These are phyloP conservation scores for Nakaseomyces bracarensis DNA, from an alignment of 1,139 yeast species.

Conservation along the genomic window DNA sequence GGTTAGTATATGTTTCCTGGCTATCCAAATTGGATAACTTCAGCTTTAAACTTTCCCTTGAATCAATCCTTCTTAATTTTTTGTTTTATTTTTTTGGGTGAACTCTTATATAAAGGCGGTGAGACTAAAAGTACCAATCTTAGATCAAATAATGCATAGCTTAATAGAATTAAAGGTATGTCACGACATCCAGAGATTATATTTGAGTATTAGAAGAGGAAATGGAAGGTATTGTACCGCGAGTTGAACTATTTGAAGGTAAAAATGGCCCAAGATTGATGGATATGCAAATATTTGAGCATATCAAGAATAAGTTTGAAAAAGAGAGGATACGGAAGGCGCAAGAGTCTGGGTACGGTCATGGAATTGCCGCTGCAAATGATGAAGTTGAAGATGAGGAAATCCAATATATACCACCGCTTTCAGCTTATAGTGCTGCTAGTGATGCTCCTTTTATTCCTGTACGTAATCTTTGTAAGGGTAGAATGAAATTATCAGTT, in stretches of 20 bases:
- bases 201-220: no score
- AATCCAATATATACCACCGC: slow-evolving; percentile 13
- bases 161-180: no score
- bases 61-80: no score
- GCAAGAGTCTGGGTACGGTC: neutral
- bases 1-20: no score
- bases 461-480: slow-evolving; percentile 1
- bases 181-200: no score
- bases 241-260: neutral
- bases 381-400: neutral
- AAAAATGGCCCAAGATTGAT: neutral
- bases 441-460: slow-evolving; percentile 15
- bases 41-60: no score
- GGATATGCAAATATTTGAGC: neutral
- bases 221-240: slow-evolving; percentile 3
- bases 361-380: neutral
- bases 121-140: no score
- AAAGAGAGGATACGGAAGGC: neutral
- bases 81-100: no score
- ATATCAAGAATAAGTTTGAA: neutral
- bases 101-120: no score
- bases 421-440: slow-evolving; percentile 15
- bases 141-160: neutral
- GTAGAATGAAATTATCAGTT: slow-evolving; percentile 11
- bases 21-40: no score